A percentile compares a stretch with the other conserved stretches of the same genome.
These are phyloP conservation scores for Xylaria curta DNA, from an alignment of 495 filamentous ascomycete species.

Conservation along the genomic window DNA sequence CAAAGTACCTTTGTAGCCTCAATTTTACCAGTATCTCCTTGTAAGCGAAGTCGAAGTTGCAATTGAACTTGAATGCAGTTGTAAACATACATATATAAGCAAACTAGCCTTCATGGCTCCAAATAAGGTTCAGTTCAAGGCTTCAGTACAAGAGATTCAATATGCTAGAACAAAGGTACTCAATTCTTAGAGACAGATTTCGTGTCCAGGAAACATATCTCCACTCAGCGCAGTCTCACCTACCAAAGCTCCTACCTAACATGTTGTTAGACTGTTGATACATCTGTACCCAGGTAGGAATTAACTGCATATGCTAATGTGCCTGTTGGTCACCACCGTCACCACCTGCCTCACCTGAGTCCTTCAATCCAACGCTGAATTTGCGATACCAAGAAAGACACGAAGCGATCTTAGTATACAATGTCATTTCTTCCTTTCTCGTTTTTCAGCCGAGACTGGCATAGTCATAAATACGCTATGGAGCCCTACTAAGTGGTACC, in stretches of 20 bases:
- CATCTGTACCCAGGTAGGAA: neutral
- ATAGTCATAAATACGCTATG: neutral
- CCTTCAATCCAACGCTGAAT: constrained; percentile 2
- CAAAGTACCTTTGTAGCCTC: neutral
- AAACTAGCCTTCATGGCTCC: neutral
- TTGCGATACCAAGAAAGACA: neutral
- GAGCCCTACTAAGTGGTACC: neutral
- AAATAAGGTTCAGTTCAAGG: neutral
- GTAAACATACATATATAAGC: neutral
- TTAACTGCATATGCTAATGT: constrained; percentile 7
- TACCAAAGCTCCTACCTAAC: neutral
- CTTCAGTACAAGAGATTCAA: neutral
- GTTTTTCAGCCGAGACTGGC: neutral
- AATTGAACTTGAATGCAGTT: neutral
- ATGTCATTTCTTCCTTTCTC: no score
- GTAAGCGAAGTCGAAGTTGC: neutral
- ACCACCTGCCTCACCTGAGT: neutral
- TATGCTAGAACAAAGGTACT: neutral
- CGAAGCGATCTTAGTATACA: neutral
- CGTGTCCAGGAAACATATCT: neutral
- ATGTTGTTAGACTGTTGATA: neutral
- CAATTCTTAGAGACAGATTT: neutral
- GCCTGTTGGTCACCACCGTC: neutral
- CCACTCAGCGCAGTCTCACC: constrained; percentile 9
- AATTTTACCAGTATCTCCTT: neutral